Conservation (phyloP, 1,139 yeast genomes). For the Martiniozyma asiatica region DNA sequence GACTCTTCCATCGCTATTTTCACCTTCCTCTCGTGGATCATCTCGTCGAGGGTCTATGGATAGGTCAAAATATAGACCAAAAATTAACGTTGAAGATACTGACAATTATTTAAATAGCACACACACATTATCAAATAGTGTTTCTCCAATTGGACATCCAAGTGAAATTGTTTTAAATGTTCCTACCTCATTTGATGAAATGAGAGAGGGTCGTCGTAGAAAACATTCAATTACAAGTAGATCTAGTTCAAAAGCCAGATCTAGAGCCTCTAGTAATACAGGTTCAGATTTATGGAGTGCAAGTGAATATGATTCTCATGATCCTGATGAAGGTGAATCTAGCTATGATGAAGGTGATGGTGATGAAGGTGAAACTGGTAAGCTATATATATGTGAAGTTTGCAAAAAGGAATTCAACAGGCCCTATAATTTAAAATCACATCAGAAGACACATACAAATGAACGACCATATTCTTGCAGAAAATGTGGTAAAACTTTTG, state of each 20-base stretch:
- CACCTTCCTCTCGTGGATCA: conserved; percentile 2
- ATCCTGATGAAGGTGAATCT: conserved; percentile 9
- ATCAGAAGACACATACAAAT: conserved; percentile 84
- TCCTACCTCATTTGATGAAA: conserved; percentile 1
- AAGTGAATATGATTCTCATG: conserved; percentile 2
- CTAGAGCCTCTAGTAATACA: conserved; percentile 2
- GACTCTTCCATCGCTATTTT: conserved; percentile 2
- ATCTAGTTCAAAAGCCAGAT: neutral
- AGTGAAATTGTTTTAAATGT: neutral
- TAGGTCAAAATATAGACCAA: conserved; percentile 14
- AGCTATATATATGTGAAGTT: conserved; percentile 62
- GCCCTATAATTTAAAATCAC: conserved; percentile 87
- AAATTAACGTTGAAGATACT: conserved; percentile 6
- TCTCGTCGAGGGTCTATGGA: conserved; percentile 14
- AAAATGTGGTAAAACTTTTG: conserved; percentile 88
- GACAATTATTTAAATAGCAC: too few relatives aligned
- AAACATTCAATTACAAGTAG: neutral
- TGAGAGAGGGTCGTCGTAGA: conserved; percentile 4
- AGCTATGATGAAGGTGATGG: conserved; percentile 13
- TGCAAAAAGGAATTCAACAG: conserved; percentile 85
- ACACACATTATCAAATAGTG: neutral
- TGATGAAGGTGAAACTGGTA: neutral
- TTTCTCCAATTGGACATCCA: neutral
- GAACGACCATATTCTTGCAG: conserved; percentile 84
- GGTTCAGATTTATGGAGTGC: conserved; percentile 1